phyloP scores from a whole-genome alignment of 1,139 yeast species.

The Pichia cactophila region DNA sequence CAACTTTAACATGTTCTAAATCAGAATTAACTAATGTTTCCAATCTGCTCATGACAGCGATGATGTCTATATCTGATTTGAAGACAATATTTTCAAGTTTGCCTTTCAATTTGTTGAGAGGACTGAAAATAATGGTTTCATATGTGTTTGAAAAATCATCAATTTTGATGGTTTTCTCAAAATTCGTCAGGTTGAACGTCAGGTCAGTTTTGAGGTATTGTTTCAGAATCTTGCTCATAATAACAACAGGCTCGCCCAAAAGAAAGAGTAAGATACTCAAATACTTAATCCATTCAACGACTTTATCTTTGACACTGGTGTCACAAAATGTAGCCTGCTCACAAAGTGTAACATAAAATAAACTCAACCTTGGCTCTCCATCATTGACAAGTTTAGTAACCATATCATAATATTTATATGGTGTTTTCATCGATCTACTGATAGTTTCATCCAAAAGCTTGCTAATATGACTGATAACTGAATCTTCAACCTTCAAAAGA shows the following conservation, averaged over 20 bases:
- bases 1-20: conserved; percentile 14
- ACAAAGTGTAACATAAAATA: conserved; percentile 55
- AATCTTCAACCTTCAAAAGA: conserved; percentile 8
- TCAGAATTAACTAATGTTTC: conserved; percentile 26
- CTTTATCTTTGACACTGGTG: conserved; percentile 22
- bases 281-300: conserved; percentile 43
- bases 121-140: conserved; percentile 23
- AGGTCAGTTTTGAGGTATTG: conserved; percentile 19
- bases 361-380: conserved; percentile 34
- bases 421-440: conserved; percentile 60
- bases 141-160: conserved; percentile 3
- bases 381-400: conserved; percentile 19
- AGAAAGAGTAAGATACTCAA: conserved; percentile 39
- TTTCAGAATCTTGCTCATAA: conserved; percentile 28
- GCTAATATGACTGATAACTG: conserved; percentile 37
- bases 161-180: conserved; percentile 1
- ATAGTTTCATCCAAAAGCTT: conserved; percentile 64
- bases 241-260: conserved; percentile 45
- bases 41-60: conserved; percentile 38
- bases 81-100: conserved; percentile 30
- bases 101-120: conserved; percentile 22
- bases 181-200: conserved; percentile 5
- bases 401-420: conserved; percentile 74
- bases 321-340: conserved; percentile 70
- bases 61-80: conserved; percentile 39